These are phyloP conservation scores for Ophiostoma pallidulum DNA, from an alignment of 2,329 filamentous ascomycete genomes.

Conservation along the genomic window DNA sequence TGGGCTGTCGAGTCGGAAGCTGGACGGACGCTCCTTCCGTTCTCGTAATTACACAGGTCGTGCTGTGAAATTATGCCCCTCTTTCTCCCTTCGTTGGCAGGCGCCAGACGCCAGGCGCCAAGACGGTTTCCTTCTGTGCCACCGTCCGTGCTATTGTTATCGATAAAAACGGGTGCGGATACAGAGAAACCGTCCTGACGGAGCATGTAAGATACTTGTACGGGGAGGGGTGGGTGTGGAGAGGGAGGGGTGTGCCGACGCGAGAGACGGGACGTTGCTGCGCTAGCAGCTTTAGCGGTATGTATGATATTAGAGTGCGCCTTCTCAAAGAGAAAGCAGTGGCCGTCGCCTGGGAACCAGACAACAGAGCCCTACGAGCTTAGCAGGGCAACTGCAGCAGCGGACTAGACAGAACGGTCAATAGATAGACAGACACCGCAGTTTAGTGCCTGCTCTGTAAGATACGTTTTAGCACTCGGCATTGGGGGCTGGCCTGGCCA, in stretches of 20 bases:
- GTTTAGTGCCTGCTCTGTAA: too few relatives aligned
- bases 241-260: background rate
- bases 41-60: background rate
- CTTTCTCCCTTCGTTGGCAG: background rate
- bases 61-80: background rate
- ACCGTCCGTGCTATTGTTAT: background rate
- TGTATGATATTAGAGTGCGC: slow-evolving; percentile 3
- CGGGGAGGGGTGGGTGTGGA: background rate
- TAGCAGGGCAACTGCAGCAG: too few relatives aligned
- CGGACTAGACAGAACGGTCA: too few relatives aligned
- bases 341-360: background rate
- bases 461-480: too few relatives aligned
- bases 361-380: slow-evolving; percentile 10
- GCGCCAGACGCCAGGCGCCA: background rate
- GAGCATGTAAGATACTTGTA: background rate
- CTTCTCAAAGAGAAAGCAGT: too few relatives aligned
- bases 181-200: background rate
- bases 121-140: background rate
- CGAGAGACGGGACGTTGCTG: slow-evolving; percentile 9
- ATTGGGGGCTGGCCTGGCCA: too few relatives aligned
- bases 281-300: slow-evolving; percentile 4
- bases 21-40: background rate
- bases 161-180: slow-evolving; percentile 1
- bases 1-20: background rate
- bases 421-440: too few relatives aligned